Evolutionary conservation across 164 flowering plant genomes (phyloP).

Genomic region (Taxillus chinensis): DNA sequence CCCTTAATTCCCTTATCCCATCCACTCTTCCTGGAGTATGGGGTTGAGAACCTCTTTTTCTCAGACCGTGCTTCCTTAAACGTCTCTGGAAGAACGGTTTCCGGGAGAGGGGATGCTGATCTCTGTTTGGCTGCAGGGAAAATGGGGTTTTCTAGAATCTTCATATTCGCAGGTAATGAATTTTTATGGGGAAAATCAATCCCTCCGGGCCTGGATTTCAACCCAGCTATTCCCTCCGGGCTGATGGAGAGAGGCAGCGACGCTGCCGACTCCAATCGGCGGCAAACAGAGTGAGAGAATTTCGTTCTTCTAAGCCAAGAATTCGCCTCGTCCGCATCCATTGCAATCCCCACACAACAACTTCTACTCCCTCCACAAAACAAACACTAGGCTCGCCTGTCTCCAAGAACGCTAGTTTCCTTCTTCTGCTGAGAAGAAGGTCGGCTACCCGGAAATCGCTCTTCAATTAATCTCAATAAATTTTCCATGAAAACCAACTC

Average conservation of each 20-base stretch:
- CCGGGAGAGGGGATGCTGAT: constrained; percentile 53
- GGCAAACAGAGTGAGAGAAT: constrained; percentile 61
- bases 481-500: neutral
- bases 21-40: constrained; percentile 38
- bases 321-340: constrained; percentile 28
- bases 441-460: constrained; percentile 5
- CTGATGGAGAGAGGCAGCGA: constrained; percentile 21
- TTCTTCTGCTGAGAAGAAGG: constrained; percentile 14
- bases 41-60: constrained; percentile 60
- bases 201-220: constrained; percentile 31
- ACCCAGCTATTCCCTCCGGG: constrained; percentile 14
- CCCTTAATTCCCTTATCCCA: constrained; percentile 27
- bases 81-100: constrained; percentile 37
- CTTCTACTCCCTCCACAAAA: no score
- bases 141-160: constrained; percentile 12
- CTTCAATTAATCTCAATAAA: constrained; percentile 6
- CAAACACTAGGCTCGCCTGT: constrained; percentile 8
- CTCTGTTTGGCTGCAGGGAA: constrained; percentile 30
- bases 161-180: constrained; percentile 2
- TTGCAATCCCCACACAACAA: neutral
- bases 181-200: constrained; percentile 7
- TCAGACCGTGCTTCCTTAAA: constrained; percentile 68
- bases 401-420: constrained; percentile 10
- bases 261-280: constrained; percentile 41
- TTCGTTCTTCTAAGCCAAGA: constrained; percentile 90